These are phyloP conservation scores for Kluyveromyces lactis DNA, from an alignment of 805 yeast species.

Conservation along the genomic window DNA sequence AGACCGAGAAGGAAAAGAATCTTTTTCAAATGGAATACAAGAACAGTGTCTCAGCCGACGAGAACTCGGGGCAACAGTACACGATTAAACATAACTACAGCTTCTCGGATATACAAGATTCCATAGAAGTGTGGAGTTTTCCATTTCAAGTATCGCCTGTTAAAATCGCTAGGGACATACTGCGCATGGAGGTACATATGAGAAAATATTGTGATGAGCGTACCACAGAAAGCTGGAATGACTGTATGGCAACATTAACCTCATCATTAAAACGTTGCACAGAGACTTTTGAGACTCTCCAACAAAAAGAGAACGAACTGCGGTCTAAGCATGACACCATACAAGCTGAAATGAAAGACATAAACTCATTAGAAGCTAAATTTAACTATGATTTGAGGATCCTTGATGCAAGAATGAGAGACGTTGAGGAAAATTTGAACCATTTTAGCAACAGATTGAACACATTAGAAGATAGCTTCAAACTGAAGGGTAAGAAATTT, in stretches of 20 bases:
- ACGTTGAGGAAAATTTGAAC: slow-evolving; percentile 53
- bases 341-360: slow-evolving; percentile 37
- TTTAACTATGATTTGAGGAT: slow-evolving; percentile 58
- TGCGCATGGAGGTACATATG: slow-evolving; percentile 12
- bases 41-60: slow-evolving; percentile 1
- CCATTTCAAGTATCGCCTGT: slow-evolving; percentile 28
- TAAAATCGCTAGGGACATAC: slow-evolving; percentile 24
- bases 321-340: slow-evolving; percentile 26
- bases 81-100: slow-evolving; percentile 14
- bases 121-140: slow-evolving; percentile 20
- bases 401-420: slow-evolving; percentile 51
- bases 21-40: slow-evolving; percentile 6
- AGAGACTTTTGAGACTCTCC: neutral
- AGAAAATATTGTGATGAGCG: neutral
- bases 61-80: neutral
- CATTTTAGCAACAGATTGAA: slow-evolving; percentile 30
- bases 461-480: slow-evolving; percentile 1
- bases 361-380: slow-evolving; percentile 49
- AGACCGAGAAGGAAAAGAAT: slow-evolving; percentile 5
- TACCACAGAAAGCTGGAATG: neutral
- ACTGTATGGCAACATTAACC: neutral
- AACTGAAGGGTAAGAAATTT: neutral
- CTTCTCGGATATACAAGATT: slow-evolving; percentile 19
- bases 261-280: neutral
- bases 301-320: neutral